Base-by-base conservation (phyloP, 2,329 filamentous ascomycete species). In the Aspergillus arachidicola region DNA sequence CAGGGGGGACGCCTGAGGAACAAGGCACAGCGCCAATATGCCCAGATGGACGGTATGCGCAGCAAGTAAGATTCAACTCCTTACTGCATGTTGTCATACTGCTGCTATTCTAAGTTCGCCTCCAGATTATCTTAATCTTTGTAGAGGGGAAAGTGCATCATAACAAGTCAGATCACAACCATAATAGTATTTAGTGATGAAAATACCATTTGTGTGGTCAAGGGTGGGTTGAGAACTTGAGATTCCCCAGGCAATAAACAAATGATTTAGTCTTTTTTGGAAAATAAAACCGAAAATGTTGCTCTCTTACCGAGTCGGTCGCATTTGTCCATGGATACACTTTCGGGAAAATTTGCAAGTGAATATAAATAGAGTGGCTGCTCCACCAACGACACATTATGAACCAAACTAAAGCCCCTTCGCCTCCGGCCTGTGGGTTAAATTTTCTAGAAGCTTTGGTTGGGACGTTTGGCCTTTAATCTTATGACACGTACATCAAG, bases 361-460 rank as follows among this genome's bases (percentile, higher is more conserved):
- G 51, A 55, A 55, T 55, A 55, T 55, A 55, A 55, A 55, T 55
- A 55, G 51, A 55, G 51, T 55, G 51, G 51, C 51, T 55, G 32
- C 51, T 55, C 51, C 51, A 55, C 51, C 21, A 36, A 26, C 51
- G 51, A 55, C 32, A 55, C 21, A 55, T 55, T 55, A 34, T 55
- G 51, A 55, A 38, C 51, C 51, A 55, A 55, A 55, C 51, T 55
- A 55, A 38, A 26, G n/a, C 7, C 11, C 34, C 16, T 23, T 36
- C 30, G 30, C 51, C 30, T 54, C 51, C 10, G 21, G 51, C 19
- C 10, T 21, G 12, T n/a, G 10, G 16, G 3, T 36, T 32, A 21
- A 36, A 26, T 11, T 38, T 55, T 55, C 51, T 38, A 55, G 51
- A 55, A 55, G 51, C 51, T 38, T n/a, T 55, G 51, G 21, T 38